phyloP scores from a whole-genome alignment of 2,329 filamentous ascomycete species.

The Cladophialophora carrionii region DNA sequence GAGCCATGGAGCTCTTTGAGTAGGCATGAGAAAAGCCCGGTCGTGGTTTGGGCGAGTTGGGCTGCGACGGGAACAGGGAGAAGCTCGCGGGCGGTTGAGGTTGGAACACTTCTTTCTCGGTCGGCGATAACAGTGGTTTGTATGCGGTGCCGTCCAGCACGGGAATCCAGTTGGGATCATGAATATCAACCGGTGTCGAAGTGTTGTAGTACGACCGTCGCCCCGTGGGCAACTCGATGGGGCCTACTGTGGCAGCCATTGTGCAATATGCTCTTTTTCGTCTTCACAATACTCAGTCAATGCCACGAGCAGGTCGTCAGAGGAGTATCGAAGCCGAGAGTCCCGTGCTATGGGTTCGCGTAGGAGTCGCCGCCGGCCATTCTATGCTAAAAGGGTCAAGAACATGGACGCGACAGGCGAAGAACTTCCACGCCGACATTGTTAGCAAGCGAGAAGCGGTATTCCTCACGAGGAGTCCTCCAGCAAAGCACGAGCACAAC shows the following conservation, averaged over 20 bases:
- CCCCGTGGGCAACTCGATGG: constrained; percentile 35
- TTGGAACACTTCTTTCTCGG: constrained; percentile 30
- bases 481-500: background rate
- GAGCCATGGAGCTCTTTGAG: constrained; percentile 34
- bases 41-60: constrained; percentile 30
- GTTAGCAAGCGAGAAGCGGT: constrained; percentile 14
- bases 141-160: constrained; percentile 29
- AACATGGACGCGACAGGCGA: constrained; percentile 5
- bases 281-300: background rate
- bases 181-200: constrained; percentile 30
- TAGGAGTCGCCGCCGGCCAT: constrained; percentile 6
- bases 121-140: constrained; percentile 27
- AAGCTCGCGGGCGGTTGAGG: constrained; percentile 25
- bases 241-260: constrained; percentile 31
- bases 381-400: constrained; percentile 3
- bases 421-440: constrained; percentile 4
- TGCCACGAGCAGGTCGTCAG: background rate
- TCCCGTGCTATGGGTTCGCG: background rate
- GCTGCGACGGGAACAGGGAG: constrained; percentile 29
- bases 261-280: background rate
- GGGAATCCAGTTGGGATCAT: constrained; percentile 38
- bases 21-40: constrained; percentile 29
- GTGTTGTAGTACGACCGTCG: constrained; percentile 34
- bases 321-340: background rate
- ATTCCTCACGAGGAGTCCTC: constrained; percentile 1